Evolutionary conservation across 129 eudicot genomes (phyloP).

Genomic region (Flaveria ramosissima): DNA sequence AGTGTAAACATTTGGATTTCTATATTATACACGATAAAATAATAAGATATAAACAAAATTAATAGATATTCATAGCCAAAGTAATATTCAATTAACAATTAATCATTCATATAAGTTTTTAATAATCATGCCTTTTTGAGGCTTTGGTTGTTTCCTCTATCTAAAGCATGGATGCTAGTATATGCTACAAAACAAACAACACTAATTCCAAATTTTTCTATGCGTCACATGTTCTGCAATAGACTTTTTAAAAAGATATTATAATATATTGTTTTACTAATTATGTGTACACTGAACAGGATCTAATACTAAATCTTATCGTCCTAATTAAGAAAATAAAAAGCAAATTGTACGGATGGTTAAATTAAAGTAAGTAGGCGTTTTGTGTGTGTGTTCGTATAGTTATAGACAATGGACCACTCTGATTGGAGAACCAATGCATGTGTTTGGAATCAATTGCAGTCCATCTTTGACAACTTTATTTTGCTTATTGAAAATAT

Average conservation of each 20-base stretch:
- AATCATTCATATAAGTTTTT: background rate
- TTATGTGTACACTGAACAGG: constrained; percentile 4
- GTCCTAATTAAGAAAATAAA: constrained; percentile 1
- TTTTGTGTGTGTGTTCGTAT: background rate
- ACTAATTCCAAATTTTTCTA: background rate
- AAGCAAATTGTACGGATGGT: constrained; percentile 20
- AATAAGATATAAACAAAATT: no score
- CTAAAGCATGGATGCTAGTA: background rate
- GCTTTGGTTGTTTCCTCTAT: background rate
- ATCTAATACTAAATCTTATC: constrained; percentile 22
- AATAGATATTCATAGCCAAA: no score
- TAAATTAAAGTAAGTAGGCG: background rate
- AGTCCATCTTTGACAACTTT: background rate
- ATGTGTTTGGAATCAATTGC: constrained; percentile 27
- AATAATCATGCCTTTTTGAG: background rate
- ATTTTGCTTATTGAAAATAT: background rate
- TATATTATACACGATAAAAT: no score
- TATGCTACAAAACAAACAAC: background rate
- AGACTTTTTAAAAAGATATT: background rate
- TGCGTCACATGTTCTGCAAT: constrained; percentile 12
- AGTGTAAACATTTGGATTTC: no score
- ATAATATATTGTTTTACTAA: background rate
- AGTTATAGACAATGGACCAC: constrained; percentile 29
- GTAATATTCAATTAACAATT: background rate
- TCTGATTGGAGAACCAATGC: constrained; percentile 24